Percentiles rank a stretch among this genome's conserved stretches.
These are phyloP conservation scores for Fulvia fulva DNA, from an alignment of 2,329 filamentous ascomycete genomes.

Conservation along the genomic window DNA sequence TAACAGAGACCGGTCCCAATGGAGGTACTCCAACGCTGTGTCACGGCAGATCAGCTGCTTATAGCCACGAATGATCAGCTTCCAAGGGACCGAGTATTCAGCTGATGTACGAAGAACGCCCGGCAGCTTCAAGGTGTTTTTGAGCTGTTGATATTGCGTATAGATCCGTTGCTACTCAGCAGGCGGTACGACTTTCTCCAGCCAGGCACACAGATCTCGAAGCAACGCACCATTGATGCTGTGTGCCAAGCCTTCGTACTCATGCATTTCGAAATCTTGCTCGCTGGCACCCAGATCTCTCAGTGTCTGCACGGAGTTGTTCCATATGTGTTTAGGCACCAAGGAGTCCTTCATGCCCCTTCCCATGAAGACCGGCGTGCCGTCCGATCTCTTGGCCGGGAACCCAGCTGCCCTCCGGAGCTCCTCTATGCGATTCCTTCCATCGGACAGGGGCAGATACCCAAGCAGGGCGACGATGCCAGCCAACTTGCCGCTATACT, in stretches of 20 bases:
- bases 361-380: conserved; percentile 43
- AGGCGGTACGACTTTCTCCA: conserved; percentile 36
- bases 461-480: conserved; percentile 41
- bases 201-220: conserved; percentile 43
- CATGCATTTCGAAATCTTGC: conserved; percentile 38
- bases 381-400: conserved; percentile 32
- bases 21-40: no score
- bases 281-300: conserved; percentile 37
- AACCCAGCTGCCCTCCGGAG: conserved; percentile 5
- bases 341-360: conserved; percentile 45
- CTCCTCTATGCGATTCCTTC: conserved; percentile 10
- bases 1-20: no score
- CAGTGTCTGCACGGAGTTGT: conserved; percentile 34
- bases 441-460: conserved; percentile 42
- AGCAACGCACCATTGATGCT: conserved; percentile 40
- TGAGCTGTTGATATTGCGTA: no score
- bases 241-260: conserved; percentile 49
- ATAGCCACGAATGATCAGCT: no score
- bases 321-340: conserved; percentile 40
- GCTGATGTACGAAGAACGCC: no score
- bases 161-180: background rate
- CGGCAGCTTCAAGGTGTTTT: no score
- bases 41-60: no score
- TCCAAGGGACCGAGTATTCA: no score
- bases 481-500: conserved; percentile 39